A percentile compares a stretch with the other conserved stretches of the same genome.
phyloP scores from a whole-genome alignment of 2,329 filamentous ascomycete species.

The Decorospora gaudefroyi region DNA sequence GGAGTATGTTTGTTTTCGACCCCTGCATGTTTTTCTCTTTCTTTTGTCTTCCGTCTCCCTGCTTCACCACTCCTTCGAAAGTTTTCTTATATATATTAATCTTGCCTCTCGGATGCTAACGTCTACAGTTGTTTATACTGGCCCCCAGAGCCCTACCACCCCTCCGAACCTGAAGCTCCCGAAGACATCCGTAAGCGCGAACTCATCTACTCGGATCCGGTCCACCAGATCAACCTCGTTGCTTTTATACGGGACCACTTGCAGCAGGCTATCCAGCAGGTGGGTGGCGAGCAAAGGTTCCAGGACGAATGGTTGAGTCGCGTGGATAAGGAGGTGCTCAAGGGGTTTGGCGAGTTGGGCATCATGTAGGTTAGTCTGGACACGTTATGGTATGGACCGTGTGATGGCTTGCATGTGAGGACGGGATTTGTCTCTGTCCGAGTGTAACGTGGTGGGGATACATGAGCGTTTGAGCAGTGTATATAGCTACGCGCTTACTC shows the following conservation, averaged over 20 bases:
- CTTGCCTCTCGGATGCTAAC: too few relatives aligned
- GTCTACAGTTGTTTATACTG: conserved; percentile 50
- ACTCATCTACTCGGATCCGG: conserved; percentile 63
- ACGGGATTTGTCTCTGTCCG: too few relatives aligned
- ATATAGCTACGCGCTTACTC: too few relatives aligned
- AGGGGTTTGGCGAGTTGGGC: conserved; percentile 58
- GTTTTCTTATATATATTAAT: too few relatives aligned
- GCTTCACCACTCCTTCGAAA: too few relatives aligned
- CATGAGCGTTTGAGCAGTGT: too few relatives aligned
- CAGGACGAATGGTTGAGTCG: conserved; percentile 71
- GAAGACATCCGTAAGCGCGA: conserved; percentile 55
- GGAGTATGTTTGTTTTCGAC: conserved; percentile 44
- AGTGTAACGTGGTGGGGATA: too few relatives aligned
- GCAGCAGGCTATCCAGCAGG: conserved; percentile 60
- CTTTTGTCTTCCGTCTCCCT: too few relatives aligned
- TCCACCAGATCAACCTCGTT: conserved; percentile 68
- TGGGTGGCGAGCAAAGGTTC: conserved; percentile 69
- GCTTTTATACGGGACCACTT: conserved; percentile 68
- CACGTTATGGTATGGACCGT: too few relatives aligned
- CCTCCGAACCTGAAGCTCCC: conserved; percentile 48
- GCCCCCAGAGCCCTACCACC: conserved; percentile 39
- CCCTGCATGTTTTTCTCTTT: background rate
- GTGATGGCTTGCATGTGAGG: too few relatives aligned
- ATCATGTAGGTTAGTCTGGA: conserved; percentile 34
- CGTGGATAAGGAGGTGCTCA: conserved; percentile 73